Evolutionary conservation across 75 land plant species (phyloP).

Genomic region (Chamaecyparis obtusa): DNA sequence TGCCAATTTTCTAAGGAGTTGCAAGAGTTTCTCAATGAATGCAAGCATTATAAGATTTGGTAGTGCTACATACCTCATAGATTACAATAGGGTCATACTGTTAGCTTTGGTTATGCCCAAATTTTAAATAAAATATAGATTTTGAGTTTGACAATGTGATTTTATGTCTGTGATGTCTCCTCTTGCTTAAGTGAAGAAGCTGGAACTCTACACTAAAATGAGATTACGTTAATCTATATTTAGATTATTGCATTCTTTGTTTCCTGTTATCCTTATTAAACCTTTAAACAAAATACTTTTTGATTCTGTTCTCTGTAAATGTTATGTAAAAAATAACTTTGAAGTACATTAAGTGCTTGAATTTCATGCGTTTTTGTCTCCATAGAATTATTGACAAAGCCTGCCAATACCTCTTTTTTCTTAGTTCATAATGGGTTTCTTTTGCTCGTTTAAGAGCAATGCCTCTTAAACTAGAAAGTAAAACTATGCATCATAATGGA

Average conservation of each 20-base stretch:
- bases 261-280: neutral
- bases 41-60: neutral
- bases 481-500: neutral
- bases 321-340: neutral
- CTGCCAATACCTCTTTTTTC: neutral
- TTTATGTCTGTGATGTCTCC: neutral
- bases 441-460: neutral
- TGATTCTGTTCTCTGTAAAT: neutral
- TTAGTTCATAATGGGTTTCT: neutral
- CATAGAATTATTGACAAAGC: neutral
- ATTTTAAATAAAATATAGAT: neutral
- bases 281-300: neutral
- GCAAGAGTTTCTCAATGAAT: neutral
- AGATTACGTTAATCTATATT: neutral
- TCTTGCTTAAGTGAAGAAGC: neutral
- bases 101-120: neutral
- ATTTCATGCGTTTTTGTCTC: neutral
- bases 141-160: neutral
- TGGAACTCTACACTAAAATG: neutral
- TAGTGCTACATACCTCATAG: neutral
- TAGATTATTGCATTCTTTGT: neutral
- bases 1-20: neutral
- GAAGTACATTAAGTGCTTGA: neutral
- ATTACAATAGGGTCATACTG: neutral
- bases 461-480: neutral